phyloP scores from a whole-genome alignment of 371 early-diverging fungal species.

The Apophysomyces trapeziformis region DNA sequence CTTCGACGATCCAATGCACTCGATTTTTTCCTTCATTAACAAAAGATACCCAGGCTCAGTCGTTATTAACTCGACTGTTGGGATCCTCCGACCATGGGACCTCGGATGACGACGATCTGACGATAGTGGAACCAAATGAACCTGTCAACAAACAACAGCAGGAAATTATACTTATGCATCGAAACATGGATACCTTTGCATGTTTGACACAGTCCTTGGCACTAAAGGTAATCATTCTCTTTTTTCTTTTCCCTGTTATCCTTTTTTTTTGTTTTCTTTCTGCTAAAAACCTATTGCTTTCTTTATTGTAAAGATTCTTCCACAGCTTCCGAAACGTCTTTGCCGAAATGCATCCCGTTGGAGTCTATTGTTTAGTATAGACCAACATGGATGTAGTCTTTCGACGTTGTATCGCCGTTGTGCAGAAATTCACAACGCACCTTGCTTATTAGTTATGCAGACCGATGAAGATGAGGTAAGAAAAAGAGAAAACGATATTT shows the following conservation, averaged over 20 bases:
- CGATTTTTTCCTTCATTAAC: not conserved
- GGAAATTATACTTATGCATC: not conserved
- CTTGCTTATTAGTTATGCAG: constrained; percentile 34
- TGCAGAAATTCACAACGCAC: constrained; percentile 19
- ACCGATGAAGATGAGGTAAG: constrained; percentile 10
- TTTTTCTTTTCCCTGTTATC: not conserved
- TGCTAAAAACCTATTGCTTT: no score
- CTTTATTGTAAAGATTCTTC: not conserved
- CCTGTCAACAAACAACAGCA: not conserved
- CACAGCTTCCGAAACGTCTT: not conserved
- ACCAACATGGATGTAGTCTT: constrained; percentile 46
- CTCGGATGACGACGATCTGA: constrained; percentile 1
- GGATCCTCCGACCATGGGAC: not conserved
- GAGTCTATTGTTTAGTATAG: constrained; percentile 41
- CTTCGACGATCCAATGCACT: not conserved
- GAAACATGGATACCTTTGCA: constrained; percentile 1
- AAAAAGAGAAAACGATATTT: not conserved
- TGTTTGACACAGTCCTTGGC: constrained; percentile 3
- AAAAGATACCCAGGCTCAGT: not conserved
- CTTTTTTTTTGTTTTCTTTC: not conserved
- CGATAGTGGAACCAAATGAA: not conserved
- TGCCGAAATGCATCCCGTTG: constrained; percentile 16
- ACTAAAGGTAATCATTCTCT: not conserved
- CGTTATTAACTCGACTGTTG: not conserved
- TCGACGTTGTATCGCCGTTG: constrained; percentile 32